Percentiles rank a stretch among this genome's conserved stretches.
Conservation (phyloP, 495 filamentous ascomycete genomes). For the Neurospora tetrasperma region DNA sequence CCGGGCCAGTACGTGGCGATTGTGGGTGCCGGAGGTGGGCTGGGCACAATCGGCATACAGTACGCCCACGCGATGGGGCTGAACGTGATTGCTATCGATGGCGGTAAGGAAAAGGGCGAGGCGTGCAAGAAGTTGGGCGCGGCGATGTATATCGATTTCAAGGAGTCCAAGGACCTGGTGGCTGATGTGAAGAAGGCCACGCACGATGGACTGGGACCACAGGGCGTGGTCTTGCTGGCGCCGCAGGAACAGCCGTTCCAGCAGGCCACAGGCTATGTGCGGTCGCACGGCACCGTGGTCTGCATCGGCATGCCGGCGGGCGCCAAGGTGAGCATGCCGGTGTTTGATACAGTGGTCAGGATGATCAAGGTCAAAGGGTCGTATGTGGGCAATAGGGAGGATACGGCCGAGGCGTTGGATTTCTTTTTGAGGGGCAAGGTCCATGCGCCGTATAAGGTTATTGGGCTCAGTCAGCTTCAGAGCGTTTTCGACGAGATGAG, state of each 20-base stretch:
- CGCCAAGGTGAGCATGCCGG: conserved; percentile 66
- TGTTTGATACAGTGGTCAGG: conserved; percentile 68
- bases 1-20: conserved; percentile 71
- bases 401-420: conserved; percentile 72
- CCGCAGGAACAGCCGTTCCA: conserved; percentile 84
- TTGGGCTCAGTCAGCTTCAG: conserved; percentile 61
- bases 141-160: conserved; percentile 65
- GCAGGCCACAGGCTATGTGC: conserved; percentile 70
- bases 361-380: conserved; percentile 87
- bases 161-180: conserved; percentile 59
- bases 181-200: conserved; percentile 66
- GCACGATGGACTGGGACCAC: conserved; percentile 64
- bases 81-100: conserved; percentile 67
- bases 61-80: conserved; percentile 84
- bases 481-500: conserved; percentile 64
- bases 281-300: conserved; percentile 66
- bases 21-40: conserved; percentile 73
- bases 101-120: conserved; percentile 61
- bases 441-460: conserved; percentile 71
- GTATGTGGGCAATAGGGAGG: conserved; percentile 81
- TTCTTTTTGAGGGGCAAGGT: conserved; percentile 77
- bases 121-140: conserved; percentile 63
- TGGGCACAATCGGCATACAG: conserved; percentile 67
- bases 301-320: conserved; percentile 73
- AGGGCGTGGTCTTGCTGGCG: conserved; percentile 76